Evolutionary conservation across 2,329 filamentous ascomycete species (phyloP).

Genomic region (Colletotrichum spaethianum): DNA sequence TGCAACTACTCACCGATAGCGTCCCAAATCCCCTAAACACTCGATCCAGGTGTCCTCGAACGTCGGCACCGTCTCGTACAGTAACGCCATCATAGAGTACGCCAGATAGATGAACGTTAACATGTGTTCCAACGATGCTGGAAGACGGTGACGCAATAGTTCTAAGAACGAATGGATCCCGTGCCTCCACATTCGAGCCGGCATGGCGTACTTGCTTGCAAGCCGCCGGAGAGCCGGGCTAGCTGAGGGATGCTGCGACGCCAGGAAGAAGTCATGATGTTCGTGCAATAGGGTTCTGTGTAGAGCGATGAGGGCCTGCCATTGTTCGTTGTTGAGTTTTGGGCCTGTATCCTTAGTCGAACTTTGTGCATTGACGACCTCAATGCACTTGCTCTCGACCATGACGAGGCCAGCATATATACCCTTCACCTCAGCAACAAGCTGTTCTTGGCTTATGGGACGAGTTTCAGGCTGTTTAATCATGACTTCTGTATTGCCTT

Average conservation of each 20-base stretch:
- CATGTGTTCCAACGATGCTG: constrained; percentile 88
- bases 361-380: constrained; percentile 78
- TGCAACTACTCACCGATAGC: constrained; percentile 66
- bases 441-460: constrained; percentile 71
- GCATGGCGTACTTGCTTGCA: constrained; percentile 89
- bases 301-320: constrained; percentile 85
- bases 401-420: constrained; percentile 88
- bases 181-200: constrained; percentile 92
- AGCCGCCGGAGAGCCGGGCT: constrained; percentile 76
- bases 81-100: constrained; percentile 89
- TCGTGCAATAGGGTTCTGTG: constrained; percentile 87
- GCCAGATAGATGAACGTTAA: constrained; percentile 89
- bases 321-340: constrained; percentile 77
- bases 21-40: constrained; percentile 86
- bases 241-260: constrained; percentile 87
- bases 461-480: no score
- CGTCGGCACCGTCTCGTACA: constrained; percentile 86
- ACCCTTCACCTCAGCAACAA: constrained; percentile 84
- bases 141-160: constrained; percentile 79
- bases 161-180: constrained; percentile 91
- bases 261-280: constrained; percentile 88
- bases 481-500: no score
- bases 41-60: constrained; percentile 95
- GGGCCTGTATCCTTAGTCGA: constrained; percentile 58
- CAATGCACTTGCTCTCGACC: constrained; percentile 89